These are phyloP conservation scores for Termitomyces sp. DNA, from an alignment of 768 basidiomycete species.

Conservation along the genomic window DNA sequence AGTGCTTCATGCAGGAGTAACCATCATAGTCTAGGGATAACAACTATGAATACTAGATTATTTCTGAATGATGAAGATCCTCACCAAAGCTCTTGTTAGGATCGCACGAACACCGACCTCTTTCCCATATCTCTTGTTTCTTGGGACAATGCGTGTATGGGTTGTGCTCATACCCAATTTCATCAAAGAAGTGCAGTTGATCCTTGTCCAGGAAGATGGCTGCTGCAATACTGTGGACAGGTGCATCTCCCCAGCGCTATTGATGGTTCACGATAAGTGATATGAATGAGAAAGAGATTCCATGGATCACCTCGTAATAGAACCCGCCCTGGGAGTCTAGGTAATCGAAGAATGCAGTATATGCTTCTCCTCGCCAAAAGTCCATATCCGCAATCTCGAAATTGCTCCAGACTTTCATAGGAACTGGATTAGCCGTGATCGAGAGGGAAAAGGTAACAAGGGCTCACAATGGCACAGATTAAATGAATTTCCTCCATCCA, in stretches of 20 bases:
- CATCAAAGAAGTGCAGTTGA: conserved; percentile 76
- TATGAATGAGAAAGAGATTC: conserved; percentile 27
- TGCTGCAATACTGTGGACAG: conserved; percentile 79
- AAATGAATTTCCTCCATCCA: conserved; percentile 31
- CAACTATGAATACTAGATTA: not conserved
- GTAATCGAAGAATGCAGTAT: conserved; percentile 59
- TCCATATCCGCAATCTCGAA: conserved; percentile 73
- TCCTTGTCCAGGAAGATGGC: conserved; percentile 63
- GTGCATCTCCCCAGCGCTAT: conserved; percentile 82
- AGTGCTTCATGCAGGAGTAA: conserved; percentile 36
- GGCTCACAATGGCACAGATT: conserved; percentile 74
- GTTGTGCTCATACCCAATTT: conserved; percentile 80
- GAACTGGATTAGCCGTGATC: not conserved
- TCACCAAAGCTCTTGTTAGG: conserved; percentile 55
- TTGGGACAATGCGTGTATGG: conserved; percentile 71
- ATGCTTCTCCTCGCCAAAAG: conserved; percentile 61
- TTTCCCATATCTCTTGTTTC: conserved; percentile 35
- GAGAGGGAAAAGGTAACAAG: conserved; percentile 24
- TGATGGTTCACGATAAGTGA: conserved; percentile 31
- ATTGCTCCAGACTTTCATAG: conserved; percentile 51
- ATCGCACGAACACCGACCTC: conserved; percentile 61
- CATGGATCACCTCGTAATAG: conserved; percentile 55
- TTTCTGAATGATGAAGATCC: conserved; percentile 5
- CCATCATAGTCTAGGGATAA: conserved; percentile 31
- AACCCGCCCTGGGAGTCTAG: conserved; percentile 61